phyloP scores from a whole-genome alignment of 768 basidiomycete species.

The Phylloporus arenicola region DNA sequence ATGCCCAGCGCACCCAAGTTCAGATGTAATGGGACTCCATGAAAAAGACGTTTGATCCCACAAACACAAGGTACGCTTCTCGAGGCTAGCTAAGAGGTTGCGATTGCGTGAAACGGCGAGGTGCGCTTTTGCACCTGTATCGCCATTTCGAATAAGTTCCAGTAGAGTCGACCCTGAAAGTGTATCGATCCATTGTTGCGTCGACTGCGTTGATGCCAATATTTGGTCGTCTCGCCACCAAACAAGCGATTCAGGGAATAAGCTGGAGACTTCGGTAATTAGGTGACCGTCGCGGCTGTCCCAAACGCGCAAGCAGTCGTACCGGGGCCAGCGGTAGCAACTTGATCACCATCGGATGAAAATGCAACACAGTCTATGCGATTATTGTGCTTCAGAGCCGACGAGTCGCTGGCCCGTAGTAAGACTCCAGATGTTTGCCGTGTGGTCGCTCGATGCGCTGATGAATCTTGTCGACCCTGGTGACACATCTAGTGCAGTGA shows the following conservation, averaged over 20 bases:
- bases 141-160: conserved; percentile 2
- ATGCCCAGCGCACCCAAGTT: conserved; percentile 1
- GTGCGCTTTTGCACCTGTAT: background rate
- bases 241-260: conserved; percentile 12
- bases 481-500: conserved; percentile 11
- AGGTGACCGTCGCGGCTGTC: conserved; percentile 5
- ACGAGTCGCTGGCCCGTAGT: conserved; percentile 9
- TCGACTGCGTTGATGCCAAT: conserved; percentile 4
- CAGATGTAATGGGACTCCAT: background rate
- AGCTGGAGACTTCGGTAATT: background rate
- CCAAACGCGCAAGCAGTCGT: conserved; percentile 12
- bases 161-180: conserved; percentile 7
- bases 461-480: conserved; percentile 14
- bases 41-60: conserved; percentile 7
- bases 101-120: conserved; percentile 11
- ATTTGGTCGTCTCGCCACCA: conserved; percentile 16
- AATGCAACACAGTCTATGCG: conserved; percentile 11
- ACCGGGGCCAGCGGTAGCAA: conserved; percentile 8
- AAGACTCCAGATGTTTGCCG: conserved; percentile 9
- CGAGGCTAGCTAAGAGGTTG: conserved; percentile 1
- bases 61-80: conserved; percentile 1
- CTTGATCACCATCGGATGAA: conserved; percentile 11
- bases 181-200: conserved; percentile 11
- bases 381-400: conserved; percentile 7
- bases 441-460: conserved; percentile 7